phyloP scores from a whole-genome alignment of 2,329 filamentous ascomycete genomes.

The Hymenoscyphus infarciens region DNA sequence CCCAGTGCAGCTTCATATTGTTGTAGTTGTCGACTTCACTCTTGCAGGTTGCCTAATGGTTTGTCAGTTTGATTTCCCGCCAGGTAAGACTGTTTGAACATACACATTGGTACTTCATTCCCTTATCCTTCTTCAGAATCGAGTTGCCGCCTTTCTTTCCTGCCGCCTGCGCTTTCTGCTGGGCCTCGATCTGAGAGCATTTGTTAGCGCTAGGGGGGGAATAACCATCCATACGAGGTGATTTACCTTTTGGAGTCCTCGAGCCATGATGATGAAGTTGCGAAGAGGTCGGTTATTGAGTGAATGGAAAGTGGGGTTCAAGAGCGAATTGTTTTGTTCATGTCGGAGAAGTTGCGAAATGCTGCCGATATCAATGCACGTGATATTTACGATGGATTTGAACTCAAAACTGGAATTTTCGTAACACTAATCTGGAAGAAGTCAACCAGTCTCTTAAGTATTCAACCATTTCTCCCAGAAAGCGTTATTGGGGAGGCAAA shows the following conservation, averaged over 20 bases:
- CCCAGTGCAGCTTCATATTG: constrained; percentile 11
- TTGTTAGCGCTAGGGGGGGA: not conserved
- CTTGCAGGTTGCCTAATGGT: constrained; percentile 7
- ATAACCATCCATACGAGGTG: not conserved
- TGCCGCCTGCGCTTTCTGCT: constrained; percentile 7
- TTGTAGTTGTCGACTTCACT: constrained; percentile 6
- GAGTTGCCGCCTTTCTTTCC: constrained; percentile 9
- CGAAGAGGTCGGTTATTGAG: not conserved
- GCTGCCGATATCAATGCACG: not conserved
- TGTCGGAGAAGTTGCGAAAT: not conserved
- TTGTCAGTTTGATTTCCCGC: not conserved
- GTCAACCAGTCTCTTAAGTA: too few relatives aligned
- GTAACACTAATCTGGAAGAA: too few relatives aligned
- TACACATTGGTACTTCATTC: constrained; percentile 13
- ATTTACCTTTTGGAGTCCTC: constrained; percentile 11
- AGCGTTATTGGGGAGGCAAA: too few relatives aligned
- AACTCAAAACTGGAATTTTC: too few relatives aligned
- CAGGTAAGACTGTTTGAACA: not conserved
- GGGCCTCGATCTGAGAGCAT: constrained; percentile 4
- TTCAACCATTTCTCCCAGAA: too few relatives aligned
- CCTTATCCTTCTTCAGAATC: constrained; percentile 10
- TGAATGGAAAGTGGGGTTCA: not conserved
- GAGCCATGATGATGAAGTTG: constrained; percentile 8
- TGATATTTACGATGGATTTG: not conserved
- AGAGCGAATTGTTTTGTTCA: not conserved